Evolutionary conservation across 441 rosid genomes (phyloP), one percentile per base, ranked within the genome.

Genomic region (Jatropha podagrica): DNA sequence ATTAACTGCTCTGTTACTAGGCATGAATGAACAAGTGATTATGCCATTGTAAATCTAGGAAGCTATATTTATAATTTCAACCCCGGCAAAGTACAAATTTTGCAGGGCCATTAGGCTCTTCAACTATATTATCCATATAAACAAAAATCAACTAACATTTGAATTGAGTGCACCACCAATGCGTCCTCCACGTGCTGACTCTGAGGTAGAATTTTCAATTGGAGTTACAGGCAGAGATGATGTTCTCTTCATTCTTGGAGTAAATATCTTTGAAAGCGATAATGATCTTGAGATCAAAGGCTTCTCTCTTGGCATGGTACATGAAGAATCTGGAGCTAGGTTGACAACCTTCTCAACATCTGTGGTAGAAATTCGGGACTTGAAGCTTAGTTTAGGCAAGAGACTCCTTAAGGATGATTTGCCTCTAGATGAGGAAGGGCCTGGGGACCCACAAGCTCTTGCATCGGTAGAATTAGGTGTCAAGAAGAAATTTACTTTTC

Each of bases 181-280:
- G 82, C 79, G 83, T 78, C 86, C 92, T 52, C 83, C 82, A 2
- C 81, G 78, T 60, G 77, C 63, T 62, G 92, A 81, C 72, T 88
- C 97, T 2, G 83, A 75, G 74, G 81, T 86, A 42, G 86, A 84
- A 69, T 79, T 83, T 46, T 68, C 77, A 70, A 88, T 55, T 3
- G 87, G 81, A 78, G 91, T 87, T 42, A 85, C 87, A 46, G 99
- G 99, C 18, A 96, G 83, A 5, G 98, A 96, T 10, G 97, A 92
- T 56, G 97, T 85, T 83, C 94, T 86, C 73, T 85, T 89, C 74
- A 92, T 92, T 86, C 89, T 80, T 49, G 99, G 97, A 72, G 93
- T 86, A 84, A 96, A 96, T 40, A 92, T 68, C 88, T 92, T 94
- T 4, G 97, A 73, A 62, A 96, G 87, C 27, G 97, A 96, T 74